Evolutionary conservation across 2,329 filamentous ascomycete species (phyloP).

Genomic region (Phyllosticta paracitricarpa): DNA sequence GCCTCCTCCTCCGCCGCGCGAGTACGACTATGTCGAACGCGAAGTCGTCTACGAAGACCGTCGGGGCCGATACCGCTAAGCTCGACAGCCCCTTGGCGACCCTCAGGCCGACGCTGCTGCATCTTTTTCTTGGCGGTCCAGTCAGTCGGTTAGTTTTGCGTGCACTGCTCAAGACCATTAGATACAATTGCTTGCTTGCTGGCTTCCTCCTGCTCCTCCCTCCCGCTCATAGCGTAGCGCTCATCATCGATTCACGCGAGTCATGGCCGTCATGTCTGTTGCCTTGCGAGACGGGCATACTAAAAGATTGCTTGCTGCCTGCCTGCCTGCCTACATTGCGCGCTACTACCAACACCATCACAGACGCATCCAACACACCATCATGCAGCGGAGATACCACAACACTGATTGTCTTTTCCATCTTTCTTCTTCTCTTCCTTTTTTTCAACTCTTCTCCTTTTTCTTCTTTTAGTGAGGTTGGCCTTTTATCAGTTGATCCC

Average conservation of each 20-base stretch:
- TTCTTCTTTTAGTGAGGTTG: neutral
- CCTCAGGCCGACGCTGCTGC: neutral
- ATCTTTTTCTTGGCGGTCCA: neutral
- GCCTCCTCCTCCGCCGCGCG: constrained; percentile 23
- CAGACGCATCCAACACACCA: neutral
- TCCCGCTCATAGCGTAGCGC: constrained; percentile 1
- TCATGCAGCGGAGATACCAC: neutral
- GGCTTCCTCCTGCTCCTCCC: neutral
- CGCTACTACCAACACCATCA: neutral
- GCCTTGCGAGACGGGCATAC: neutral
- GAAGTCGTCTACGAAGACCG: constrained; percentile 54
- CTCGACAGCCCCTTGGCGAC: neutral
- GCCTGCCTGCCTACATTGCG: neutral
- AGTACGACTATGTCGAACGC: constrained; percentile 57
- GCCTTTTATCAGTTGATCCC: too few species aligned
- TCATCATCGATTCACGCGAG: neutral
- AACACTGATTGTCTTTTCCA: neutral
- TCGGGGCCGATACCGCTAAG: constrained; percentile 28
- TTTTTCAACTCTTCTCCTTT: neutral
- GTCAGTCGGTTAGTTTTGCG: neutral
- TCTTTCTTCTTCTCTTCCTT: neutral
- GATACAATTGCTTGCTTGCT: neutral
- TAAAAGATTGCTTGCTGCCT: neutral
- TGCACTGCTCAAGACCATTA: neutral
- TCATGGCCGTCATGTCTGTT: neutral